Percentiles rank a stretch among this genome's conserved stretches.
phyloP scores from a whole-genome alignment of 208 protist genomes.

The Crithidia fasciculata region DNA sequence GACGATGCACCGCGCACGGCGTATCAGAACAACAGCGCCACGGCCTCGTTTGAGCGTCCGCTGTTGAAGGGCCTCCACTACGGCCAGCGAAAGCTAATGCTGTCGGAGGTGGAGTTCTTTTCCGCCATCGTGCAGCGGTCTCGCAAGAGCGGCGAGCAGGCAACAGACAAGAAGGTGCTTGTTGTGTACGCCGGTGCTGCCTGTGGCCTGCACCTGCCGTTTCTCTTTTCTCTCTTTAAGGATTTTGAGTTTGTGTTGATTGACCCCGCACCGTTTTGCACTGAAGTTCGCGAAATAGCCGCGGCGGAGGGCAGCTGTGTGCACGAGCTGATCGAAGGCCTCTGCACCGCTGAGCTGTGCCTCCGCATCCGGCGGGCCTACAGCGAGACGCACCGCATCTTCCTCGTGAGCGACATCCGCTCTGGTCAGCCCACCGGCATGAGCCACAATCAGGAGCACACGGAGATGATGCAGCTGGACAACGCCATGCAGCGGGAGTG shows the following conservation, averaged over 20 bases:
- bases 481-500: conserved; percentile 88
- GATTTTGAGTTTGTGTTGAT: conserved; percentile 90
- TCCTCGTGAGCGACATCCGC: conserved; percentile 94
- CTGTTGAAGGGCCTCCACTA: conserved; percentile 91
- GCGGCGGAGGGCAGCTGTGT: conserved; percentile 40
- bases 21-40: conserved; percentile 61
- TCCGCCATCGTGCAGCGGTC: conserved; percentile 24
- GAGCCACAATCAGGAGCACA: conserved; percentile 78
- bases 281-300: conserved; percentile 46
- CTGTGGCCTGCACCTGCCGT: conserved; percentile 91
- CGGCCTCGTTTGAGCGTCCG: conserved; percentile 41
- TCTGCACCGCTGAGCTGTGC: conserved; percentile 93
- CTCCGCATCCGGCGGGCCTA: conserved; percentile 63
- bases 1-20: conserved; percentile 42
- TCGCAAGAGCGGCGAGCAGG: neutral
- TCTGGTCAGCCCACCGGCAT: conserved; percentile 67
- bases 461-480: conserved; percentile 83
- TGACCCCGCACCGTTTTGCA: conserved; percentile 92
- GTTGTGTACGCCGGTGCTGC: conserved; percentile 96
- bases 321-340: conserved; percentile 79
- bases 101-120: conserved; percentile 95
- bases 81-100: conserved; percentile 95
- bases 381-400: conserved; percentile 57
- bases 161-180: conserved; percentile 34
- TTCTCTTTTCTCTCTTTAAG: conserved; percentile 81